These are phyloP conservation scores for Apiospora kogelbergensis DNA, from an alignment of 2,329 filamentous ascomycete species.

Conservation along the genomic window DNA sequence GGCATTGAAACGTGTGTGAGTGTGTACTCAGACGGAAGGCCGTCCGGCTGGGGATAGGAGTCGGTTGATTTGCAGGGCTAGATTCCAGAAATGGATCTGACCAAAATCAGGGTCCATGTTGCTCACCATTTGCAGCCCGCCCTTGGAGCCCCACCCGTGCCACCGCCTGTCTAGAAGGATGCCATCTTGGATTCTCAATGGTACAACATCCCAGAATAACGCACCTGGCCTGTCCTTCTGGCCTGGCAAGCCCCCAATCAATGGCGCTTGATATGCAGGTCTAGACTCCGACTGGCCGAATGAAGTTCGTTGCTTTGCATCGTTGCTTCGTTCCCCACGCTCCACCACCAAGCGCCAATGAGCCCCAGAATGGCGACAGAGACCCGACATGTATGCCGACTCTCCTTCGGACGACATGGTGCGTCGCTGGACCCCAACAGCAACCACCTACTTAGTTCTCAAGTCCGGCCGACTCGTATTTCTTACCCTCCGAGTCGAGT, in stretches of 20 bases:
- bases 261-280: conserved; percentile 13
- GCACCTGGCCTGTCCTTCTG: not conserved
- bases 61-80: not conserved
- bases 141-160: not conserved
- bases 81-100: not conserved
- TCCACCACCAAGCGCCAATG: not conserved
- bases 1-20: not conserved
- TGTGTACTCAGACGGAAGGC: not conserved
- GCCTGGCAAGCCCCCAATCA: not conserved
- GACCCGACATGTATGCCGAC: not conserved
- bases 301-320: conserved; percentile 5
- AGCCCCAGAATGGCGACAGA: not conserved
- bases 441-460: not conserved
- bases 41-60: not conserved
- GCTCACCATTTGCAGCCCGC: too few relatives aligned
- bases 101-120: not conserved
- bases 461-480: not conserved
- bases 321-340: conserved; percentile 4
- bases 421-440: not conserved
- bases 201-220: not conserved
- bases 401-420: not conserved
- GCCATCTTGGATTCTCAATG: not conserved
- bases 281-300: conserved; percentile 4
- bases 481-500: not conserved
- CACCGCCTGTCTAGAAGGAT: not conserved